Evolutionary conservation across 2,329 filamentous ascomycete species (phyloP), one percentile per base, ranked within the genome.

Genomic region (Shiraia sp.): DNA sequence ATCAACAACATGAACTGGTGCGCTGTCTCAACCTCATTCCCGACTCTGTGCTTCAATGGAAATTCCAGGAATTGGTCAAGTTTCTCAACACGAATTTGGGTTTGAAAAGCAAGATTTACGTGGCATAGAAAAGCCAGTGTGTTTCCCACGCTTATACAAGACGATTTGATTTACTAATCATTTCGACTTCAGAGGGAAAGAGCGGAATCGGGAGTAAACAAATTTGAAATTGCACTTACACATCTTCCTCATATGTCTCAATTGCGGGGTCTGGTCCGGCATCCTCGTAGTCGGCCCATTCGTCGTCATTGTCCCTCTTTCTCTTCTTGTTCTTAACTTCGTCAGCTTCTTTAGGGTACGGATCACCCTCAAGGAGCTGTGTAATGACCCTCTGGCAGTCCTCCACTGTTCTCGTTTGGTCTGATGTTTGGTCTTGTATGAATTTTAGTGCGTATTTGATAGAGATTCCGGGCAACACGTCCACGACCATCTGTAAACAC

Each of bases 311-410:
- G 17, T 33, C 50, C 25, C 61, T 51, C 44, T 68, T 66, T 35
- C 66, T 58, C 44, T 68, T 68, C 19, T 60, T 63, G 4, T 53
- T 56, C 13, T 47, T 53, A n/a, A 36, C 34, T 14, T 49, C 49
- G 15, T 68, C 61, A 4, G 42, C 36, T 38, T 69, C 64, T 51
- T 62, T 69, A 7, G 67, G 67, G 45, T 70, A 70, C 2, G 34
- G 32, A 2, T 51, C 63, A n/a, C 44, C 52, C 25, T 68, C 66
- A 6, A 70, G 47, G 17, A 70, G 49, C 7, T 51, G 40, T 7
- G 49, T 42, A 23, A 70, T 54, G 16, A 70, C 45, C 12, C 38
- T 42, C 36, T 66, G 57, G 36, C 62, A 66, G 35, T 49, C 51
- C 5, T 33, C 47, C 3, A 38, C 44, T 14, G 60, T 59, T 9